Evolutionary conservation across 495 filamentous ascomycete genomes (phyloP).

Genomic region (Aspergillus panamensis): DNA sequence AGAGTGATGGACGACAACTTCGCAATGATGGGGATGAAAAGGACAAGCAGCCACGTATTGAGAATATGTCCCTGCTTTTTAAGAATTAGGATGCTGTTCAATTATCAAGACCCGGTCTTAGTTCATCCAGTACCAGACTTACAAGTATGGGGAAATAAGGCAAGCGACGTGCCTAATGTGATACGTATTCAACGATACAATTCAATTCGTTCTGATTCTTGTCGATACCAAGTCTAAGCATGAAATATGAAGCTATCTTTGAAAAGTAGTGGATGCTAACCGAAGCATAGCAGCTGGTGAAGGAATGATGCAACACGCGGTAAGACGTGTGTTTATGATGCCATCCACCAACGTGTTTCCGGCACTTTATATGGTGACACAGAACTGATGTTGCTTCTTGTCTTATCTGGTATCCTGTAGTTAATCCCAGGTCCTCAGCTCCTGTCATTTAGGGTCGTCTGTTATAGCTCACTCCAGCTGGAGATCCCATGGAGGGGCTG

Average conservation of each 20-base stretch:
- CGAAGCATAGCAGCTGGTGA: not conserved
- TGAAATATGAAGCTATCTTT: not conserved
- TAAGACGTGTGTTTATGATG: not conserved
- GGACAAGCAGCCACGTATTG: not conserved
- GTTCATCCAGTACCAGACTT: not conserved
- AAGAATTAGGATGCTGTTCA: too few relatives aligned
- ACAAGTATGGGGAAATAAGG: not conserved
- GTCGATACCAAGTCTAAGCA: not conserved
- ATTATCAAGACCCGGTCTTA: too few relatives aligned
- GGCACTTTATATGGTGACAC: not conserved
- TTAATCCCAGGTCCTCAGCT: not conserved
- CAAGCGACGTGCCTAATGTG: not conserved
- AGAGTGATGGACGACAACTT: not conserved
- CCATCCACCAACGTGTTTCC: not conserved
- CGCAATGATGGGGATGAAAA: not conserved
- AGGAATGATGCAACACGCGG: not conserved
- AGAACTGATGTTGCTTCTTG: not conserved
- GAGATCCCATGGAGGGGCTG: constrained; percentile 12
- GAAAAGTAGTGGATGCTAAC: not conserved
- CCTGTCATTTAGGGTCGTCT: not conserved
- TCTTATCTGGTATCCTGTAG: not conserved
- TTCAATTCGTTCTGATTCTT: not conserved
- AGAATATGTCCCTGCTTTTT: not conserved
- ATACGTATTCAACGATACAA: not conserved
- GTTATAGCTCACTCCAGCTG: not conserved